These are phyloP conservation scores for Chimonanthus salicifolius DNA, from an alignment of 164 flowering plant genomes.

Conservation along the genomic window DNA sequence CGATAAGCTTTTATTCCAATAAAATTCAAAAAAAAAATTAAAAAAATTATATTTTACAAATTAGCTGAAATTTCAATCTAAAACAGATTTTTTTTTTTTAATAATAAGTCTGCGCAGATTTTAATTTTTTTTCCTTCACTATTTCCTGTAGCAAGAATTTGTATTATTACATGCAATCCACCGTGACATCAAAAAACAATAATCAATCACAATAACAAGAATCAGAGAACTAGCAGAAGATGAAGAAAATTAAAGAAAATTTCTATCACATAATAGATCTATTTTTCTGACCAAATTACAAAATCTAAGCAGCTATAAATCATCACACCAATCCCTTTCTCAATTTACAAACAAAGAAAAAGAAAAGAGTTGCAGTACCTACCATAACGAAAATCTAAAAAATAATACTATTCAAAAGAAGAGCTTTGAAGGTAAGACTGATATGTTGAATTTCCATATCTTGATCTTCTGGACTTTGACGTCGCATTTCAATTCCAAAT, in stretches of 20 bases:
- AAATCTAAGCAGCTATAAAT: neutral
- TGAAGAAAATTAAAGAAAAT: too few species aligned
- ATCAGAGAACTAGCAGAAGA: too few species aligned
- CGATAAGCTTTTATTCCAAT: too few species aligned
- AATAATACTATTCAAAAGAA: neutral
- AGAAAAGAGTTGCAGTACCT: neutral
- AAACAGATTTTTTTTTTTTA: too few species aligned
- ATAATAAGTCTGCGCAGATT: too few species aligned
- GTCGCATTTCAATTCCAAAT: slow-evolving; percentile 33
- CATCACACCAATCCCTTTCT: neutral
- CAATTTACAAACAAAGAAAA: neutral
- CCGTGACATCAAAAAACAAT: neutral
- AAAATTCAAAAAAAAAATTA: too few species aligned
- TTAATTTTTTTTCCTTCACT: too few species aligned
- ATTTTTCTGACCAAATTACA: neutral
- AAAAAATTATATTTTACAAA: too few species aligned
- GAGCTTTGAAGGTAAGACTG: neutral
- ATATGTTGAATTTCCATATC: slow-evolving; percentile 46
- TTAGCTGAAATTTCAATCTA: too few species aligned
- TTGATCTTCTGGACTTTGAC: slow-evolving; percentile 48
- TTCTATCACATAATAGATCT: neutral
- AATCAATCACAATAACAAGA: neutral
- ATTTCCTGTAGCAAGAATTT: too few species aligned
- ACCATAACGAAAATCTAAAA: neutral
- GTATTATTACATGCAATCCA: too few species aligned